Base-by-base conservation (phyloP, 2,329 filamentous ascomycete species). In the Calonectria honghensis region DNA sequence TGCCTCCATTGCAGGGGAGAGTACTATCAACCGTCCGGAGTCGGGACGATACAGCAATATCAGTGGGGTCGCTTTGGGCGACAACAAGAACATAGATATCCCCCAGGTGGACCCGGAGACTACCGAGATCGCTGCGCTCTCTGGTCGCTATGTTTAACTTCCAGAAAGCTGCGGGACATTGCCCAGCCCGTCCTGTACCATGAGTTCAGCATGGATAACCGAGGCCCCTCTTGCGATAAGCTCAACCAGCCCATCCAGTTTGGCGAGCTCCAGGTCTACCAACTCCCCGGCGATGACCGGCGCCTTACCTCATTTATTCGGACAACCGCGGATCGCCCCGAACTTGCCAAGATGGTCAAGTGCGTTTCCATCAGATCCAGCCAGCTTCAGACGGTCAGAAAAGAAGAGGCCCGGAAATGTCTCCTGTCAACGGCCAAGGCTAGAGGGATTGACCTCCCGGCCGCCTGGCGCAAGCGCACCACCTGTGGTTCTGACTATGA, bases 101-200 rank as follows among this genome's bases (percentile, higher is more conserved):
- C 24, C 16, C 52, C 59, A 37, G 54, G 41, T 6, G 41, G 66
- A n/a, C 48, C 45, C 24, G 39, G 70, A 29, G n/a, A 78, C 31
- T 35, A 50, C 18, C 32, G n/a, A 20, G 67, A 61, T 9, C 69
- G 67, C 5, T 63, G 70, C 16, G 10, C 63, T 14, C 70, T 78
- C 7, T 52, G 35, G 14, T 61, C 72, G 20, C 50, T 76, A 5
- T 74, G 73, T 31, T 76, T 78, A 6, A 72, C 65, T 59, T 76
- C 75, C 24, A 76, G 68, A 51, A 59, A 39, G 14, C 27, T 78
- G 32, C 61, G 71, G 41, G 51, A 65, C 20, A 32, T 71, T 29
- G 50, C 71, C 4, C 69, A 76, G 64, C 50, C 72, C n/a, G 37
- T 79, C 35, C 59, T 79, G 27, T 64, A 76, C 45, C 76, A 79